Conservation (phyloP, 495 filamentous ascomycete species). For the Tetracladium marchalianum region DNA sequence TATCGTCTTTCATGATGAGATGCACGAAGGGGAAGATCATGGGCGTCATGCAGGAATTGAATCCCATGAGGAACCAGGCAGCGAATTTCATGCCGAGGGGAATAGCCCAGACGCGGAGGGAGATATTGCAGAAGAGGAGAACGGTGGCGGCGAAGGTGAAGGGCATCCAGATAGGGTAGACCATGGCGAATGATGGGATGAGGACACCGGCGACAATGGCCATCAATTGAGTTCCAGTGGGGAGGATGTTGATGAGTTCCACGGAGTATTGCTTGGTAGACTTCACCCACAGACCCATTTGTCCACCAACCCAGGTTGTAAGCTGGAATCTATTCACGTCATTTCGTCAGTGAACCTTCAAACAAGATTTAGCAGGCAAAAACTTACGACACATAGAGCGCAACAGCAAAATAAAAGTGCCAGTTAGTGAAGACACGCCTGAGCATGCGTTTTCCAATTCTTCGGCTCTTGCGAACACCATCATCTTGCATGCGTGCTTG, state of each 20-base stretch:
- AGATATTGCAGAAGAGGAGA: slow-evolving; percentile 28
- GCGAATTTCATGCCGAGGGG: slow-evolving; percentile 34
- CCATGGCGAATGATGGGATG: not conserved
- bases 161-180: slow-evolving; percentile 1
- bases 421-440: slow-evolving; percentile 1
- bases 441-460: slow-evolving; percentile 3
- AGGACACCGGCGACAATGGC: not conserved
- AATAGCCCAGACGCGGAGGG: slow-evolving; percentile 30
- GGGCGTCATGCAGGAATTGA: slow-evolving; percentile 9
- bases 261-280: not conserved
- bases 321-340: too few relatives aligned
- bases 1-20: slow-evolving; percentile 4
- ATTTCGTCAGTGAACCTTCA: too few relatives aligned
- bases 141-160: slow-evolving; percentile 8
- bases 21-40: slow-evolving; percentile 3
- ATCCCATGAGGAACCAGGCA: slow-evolving; percentile 36
- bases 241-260: not conserved
- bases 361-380: not conserved
- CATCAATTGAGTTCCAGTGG: not conserved
- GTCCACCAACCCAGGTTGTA: not conserved
- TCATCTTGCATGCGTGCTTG: slow-evolving; percentile 9
- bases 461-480: slow-evolving; percentile 3
- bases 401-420: slow-evolving; percentile 2
- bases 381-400: not conserved
- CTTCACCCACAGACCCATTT: slow-evolving; percentile 7